Base-by-base conservation (phyloP, 2,329 filamentous ascomycete species). In the Penicillium sp. region DNA sequence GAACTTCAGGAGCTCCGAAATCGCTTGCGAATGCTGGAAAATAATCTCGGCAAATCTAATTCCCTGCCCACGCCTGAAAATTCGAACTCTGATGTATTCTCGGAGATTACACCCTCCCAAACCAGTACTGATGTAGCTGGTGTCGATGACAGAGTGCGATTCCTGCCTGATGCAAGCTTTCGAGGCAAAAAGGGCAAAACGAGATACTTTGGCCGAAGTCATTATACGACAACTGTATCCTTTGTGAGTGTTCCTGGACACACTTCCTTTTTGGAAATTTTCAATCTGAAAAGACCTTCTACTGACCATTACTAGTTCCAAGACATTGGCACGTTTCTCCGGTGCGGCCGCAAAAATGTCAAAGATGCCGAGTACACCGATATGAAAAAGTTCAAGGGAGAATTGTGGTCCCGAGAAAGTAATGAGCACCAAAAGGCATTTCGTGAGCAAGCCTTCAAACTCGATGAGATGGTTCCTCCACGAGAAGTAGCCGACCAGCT, bases 401-500 rank as follows among this genome's bases (percentile, higher is more conserved):
- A 72, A 51, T 43, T 71, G 19, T 67, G 62, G 60, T 65, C 62
- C 2, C 65, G 59, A 8, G 65, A 72, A 36, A 63, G 55, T 31
- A 58, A 67, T 18, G 60, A 67, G 18, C 68, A 71, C 33, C 68
- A 70, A 40, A 57, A 59, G 8, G 61, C 61, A n/a, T 69, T 66
- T 40, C 65, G 62, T 5, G 64, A 69, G n/a, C 68, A 65, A 45
- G 61, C 68, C 1, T 67, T 65, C 47, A 60, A 59, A 13, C 54
- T 75, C 0, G 59, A 68, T 18, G 67, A 71, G 34, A 65, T 74
- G 42, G 62, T 88, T 0, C 84, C 85, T 0, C 52, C 67, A 14
- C 66, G 62, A 31, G 50, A 59, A 21, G 55, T 83, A 1, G 78
- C 80, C 0, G 82, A 86, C 54, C 67, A 76, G 48, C 75, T 86